Evolutionary conservation across 1,139 yeast species (phyloP), one percentile per base, ranked within the genome.

Genomic region (Yamadazyma songkhlaensis): DNA sequence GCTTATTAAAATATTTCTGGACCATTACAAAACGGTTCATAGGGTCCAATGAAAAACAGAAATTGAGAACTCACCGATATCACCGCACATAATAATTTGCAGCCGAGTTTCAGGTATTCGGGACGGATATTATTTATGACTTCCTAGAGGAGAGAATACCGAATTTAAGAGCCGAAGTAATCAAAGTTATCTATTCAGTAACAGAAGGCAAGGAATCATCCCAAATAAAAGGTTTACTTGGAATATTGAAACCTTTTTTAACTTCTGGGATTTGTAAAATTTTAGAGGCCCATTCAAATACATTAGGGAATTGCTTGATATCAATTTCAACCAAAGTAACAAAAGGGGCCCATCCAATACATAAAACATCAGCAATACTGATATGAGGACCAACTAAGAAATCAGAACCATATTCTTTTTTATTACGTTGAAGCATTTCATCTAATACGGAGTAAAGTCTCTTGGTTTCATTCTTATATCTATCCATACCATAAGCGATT

Each of bases 321-420:
- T 72, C 73, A 43, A 72, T 55, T 1, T 55, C 67, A 30, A 67
- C 36, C 12, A 12, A 29, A 2, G 34, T 35, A 10, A 49, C 29
- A 31, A 32, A 24, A 13, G 29, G 33, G 26, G 59, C 56, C 76
- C 75, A 72, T 3, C 75, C 63, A 41, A 60, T 67, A 10, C 66
- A 52, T 12, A 69, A 25, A 35, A 79, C 53, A 53, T 80, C 86
- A 10, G 82, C 81, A 48, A 76, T 57, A 20, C 77, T 62, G 39
- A 76, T 48, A 44, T 75, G 79, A 49, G 72, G 69, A 25, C 85
- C 84, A 29, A 78, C 85, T 11, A 80, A 58, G 55, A 56, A 79
- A 0, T 74, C 76, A 26, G 71, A 72, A 43, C 75, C 36, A 59
- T 55, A 25, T 49, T 37, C 42, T 60, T 63, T 35, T 60, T 49